Conservation (phyloP, 805 yeast genomes). For the Yamadazyma olivae region DNA sequence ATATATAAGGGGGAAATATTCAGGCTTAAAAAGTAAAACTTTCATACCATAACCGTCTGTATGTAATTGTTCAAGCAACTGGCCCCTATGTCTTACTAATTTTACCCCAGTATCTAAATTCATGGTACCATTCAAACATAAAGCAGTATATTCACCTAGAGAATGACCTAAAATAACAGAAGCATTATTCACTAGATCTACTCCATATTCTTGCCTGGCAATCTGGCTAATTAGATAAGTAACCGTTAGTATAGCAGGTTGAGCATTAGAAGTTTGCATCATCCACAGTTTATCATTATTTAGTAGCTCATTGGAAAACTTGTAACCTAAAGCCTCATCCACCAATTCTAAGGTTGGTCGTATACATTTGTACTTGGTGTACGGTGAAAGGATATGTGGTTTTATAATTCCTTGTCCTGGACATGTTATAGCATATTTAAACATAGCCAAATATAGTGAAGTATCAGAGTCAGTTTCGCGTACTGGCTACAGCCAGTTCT, state of each 20-base stretch:
- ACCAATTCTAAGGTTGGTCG: conserved; percentile 13
- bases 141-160: conserved; percentile 49
- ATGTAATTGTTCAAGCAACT: conserved; percentile 32
- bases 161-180: conserved; percentile 44
- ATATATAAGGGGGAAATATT: conserved; percentile 19
- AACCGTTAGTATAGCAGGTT: conserved; percentile 50
- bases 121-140: conserved; percentile 32
- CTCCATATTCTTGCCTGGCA: conserved; percentile 15
- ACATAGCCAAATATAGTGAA: too few species aligned
- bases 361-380: conserved; percentile 8
- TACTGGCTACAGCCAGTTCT: too few species aligned
- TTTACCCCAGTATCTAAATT: conserved; percentile 31
- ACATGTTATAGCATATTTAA: conserved; percentile 26
- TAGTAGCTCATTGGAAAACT: conserved; percentile 18
- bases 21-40: conserved; percentile 29
- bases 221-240: conserved; percentile 28
- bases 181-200: conserved; percentile 17
- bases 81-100: conserved; percentile 44
- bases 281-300: conserved; percentile 19
- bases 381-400: conserved; percentile 20
- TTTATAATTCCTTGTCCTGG: conserved; percentile 34
- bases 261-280: conserved; percentile 44
- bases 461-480: too few species aligned
- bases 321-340: conserved; percentile 20
- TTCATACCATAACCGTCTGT: conserved; percentile 28